Evolutionary conservation across 257 asterid species (phyloP).

Genomic region (Solanum bukasovii): DNA sequence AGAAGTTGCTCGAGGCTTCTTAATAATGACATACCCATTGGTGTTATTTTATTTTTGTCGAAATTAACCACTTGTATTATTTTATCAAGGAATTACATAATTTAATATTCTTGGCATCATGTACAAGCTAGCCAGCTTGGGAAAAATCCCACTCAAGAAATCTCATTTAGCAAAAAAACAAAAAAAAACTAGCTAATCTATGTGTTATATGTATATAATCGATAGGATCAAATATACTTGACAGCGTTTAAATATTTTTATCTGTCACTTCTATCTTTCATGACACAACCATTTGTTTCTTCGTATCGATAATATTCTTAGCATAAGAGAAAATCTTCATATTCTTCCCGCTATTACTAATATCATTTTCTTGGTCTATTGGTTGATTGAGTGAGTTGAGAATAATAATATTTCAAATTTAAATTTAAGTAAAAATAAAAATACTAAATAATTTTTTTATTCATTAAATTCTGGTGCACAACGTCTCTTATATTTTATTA

Average conservation of each 20-base stretch:
- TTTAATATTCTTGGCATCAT: neutral
- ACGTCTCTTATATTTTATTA: neutral
- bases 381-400: neutral
- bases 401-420: neutral
- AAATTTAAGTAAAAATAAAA: neutral
- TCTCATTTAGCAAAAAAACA: too few species aligned
- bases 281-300: fast-evolving
- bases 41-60: too few species aligned
- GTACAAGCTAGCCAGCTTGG: too few species aligned
- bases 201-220: too few species aligned
- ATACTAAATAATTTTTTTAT: neutral
- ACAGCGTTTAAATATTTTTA: too few species aligned
- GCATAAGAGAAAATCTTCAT: too few species aligned
- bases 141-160: neutral
- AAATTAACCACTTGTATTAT: neutral
- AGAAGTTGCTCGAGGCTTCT: neutral
- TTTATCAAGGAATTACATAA: too few species aligned
- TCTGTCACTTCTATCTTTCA: too few species aligned
- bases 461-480: neutral
- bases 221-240: neutral
- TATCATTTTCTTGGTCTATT: too few species aligned
- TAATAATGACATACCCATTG: neutral
- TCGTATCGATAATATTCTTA: too few species aligned
- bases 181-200: too few species aligned
- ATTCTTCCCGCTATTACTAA: neutral